Base-by-base conservation (phyloP, 1,139 yeast genomes). In the Debaryomyces sp. region DNA sequence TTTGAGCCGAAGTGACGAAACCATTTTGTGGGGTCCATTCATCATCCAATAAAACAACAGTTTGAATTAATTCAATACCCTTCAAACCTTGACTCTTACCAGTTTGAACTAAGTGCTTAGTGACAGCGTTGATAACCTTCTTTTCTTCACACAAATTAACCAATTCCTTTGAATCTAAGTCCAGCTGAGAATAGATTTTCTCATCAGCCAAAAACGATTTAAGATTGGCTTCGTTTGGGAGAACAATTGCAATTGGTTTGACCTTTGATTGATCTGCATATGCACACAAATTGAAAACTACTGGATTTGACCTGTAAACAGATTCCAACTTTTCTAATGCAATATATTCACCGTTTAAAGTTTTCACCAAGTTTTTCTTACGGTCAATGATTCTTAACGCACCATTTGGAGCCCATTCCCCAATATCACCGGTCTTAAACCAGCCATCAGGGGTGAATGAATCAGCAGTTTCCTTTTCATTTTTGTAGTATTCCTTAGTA, bases 11-110 rank as follows among this genome's bases (percentile, higher is more conserved):
- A 9, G 98, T 91, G 50, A 94, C 95, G 57, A 77, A 88, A 1
- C 97, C 98, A 64, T 86, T 89, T 70, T 90, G 96, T 43, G 99
- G 98, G 44, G 98, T 92, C 98, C 99, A 95, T 74, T 95, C 99
- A 44, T 86, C 92, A 58, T 88, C 94, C 52, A 85, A 80, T 51
- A 95, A 68, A 18, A 88, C 91, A 53, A 88, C 78, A 57, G 94
- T 96, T 57, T 83, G 84, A 53, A 95, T 68, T 54, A 92, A 75
- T 70, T 95, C 99, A 59, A 91, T 92, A 51, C 97, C 96, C 52
- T 71, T 77, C 58, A 95, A 80, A 9, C 96, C 97, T 64, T 86
- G 92, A 29, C 80, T 61, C 68, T 81, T 85, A 60, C 94, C 99
- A 13, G 97, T 89, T 30, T 79, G 77, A 47, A 87, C 62, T 55